Percentiles rank a stretch among this genome's conserved stretches.
Evolutionary conservation across 2,329 filamentous ascomycete species (phyloP).

Genomic region (Penicillium sp.): DNA sequence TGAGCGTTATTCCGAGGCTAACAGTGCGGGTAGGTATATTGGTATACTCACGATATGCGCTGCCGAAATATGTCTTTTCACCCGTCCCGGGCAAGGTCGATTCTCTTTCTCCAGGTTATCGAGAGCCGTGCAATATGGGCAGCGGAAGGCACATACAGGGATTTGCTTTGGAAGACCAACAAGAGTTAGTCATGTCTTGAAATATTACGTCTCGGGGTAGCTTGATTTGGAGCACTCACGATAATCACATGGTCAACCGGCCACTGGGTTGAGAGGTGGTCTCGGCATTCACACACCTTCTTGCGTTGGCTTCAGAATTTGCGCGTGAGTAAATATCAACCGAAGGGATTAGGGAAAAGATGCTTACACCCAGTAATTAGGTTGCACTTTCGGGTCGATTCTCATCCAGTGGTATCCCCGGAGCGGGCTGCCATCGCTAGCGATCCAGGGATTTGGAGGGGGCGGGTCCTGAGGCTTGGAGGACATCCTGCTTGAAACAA

Average conservation of each 20-base stretch:
- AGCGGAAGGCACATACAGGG: background rate
- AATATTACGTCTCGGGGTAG: too few relatives aligned
- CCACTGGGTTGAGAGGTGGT: constrained; percentile 1
- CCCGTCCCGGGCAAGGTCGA: background rate
- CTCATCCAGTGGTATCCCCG: background rate
- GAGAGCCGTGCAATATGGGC: background rate
- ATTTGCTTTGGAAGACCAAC: background rate
- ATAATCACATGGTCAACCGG: constrained; percentile 1
- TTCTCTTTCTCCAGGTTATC: background rate
- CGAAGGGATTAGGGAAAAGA: background rate
- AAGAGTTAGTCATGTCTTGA: background rate
- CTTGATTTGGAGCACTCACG: background rate
- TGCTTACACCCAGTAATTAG: constrained; percentile 1
- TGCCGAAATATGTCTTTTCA: background rate
- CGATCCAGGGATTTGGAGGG: background rate
- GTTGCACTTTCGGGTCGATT: background rate
- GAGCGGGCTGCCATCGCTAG: background rate
- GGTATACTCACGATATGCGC: background rate
- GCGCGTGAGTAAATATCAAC: background rate
- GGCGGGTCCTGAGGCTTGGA: background rate
- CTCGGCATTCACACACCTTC: background rate
- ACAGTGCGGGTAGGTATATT: background rate
- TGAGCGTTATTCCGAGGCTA: background rate
- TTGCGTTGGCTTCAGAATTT: background rate
- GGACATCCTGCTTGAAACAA: background rate